phyloP scores from a whole-genome alignment of 2,329 filamentous ascomycete genomes.

The Nigrospora sphaerica region DNA sequence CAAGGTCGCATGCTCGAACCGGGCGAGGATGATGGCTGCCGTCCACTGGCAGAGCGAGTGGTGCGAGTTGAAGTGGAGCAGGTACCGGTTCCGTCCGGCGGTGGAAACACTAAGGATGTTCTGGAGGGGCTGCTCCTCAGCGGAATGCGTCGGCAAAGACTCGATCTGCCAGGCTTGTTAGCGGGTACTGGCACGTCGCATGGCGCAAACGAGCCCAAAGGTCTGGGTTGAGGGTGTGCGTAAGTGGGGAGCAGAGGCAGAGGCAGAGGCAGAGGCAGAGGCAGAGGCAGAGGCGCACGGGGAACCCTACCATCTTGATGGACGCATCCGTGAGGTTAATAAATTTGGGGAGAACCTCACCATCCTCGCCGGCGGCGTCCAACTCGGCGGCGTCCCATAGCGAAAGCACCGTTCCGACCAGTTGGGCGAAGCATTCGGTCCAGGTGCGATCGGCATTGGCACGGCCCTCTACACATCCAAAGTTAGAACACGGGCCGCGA shows the following conservation, averaged over 20 bases:
- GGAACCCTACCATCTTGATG: constrained; percentile 76
- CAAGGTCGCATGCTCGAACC: constrained; percentile 87
- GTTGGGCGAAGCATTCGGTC: constrained; percentile 95
- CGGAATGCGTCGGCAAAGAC: constrained; percentile 76
- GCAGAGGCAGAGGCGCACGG: not conserved
- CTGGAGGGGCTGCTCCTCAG: constrained; percentile 71
- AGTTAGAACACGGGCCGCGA: not conserved
- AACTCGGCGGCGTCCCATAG: constrained; percentile 92
- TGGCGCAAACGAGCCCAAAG: too few species aligned
- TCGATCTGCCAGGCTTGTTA: constrained; percentile 56
- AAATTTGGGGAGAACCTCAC: constrained; percentile 82
- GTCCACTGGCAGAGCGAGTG: constrained; percentile 95
- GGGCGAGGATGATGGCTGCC: constrained; percentile 82
- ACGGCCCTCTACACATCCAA: constrained; percentile 59
- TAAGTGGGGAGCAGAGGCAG: constrained; percentile 7
- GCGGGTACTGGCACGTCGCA: too few species aligned
- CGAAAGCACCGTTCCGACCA: constrained; percentile 90
- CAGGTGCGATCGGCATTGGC: constrained; percentile 82
- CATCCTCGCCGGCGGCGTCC: constrained; percentile 77
- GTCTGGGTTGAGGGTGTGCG: constrained; percentile 14
- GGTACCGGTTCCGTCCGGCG: constrained; percentile 88
- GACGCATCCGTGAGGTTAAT: constrained; percentile 97
- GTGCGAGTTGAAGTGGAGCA: constrained; percentile 92
- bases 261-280: not conserved
- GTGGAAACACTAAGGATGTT: constrained; percentile 96